Base-by-base conservation (phyloP, 2,329 filamentous ascomycete species). In the Colletotrichum sp. region DNA sequence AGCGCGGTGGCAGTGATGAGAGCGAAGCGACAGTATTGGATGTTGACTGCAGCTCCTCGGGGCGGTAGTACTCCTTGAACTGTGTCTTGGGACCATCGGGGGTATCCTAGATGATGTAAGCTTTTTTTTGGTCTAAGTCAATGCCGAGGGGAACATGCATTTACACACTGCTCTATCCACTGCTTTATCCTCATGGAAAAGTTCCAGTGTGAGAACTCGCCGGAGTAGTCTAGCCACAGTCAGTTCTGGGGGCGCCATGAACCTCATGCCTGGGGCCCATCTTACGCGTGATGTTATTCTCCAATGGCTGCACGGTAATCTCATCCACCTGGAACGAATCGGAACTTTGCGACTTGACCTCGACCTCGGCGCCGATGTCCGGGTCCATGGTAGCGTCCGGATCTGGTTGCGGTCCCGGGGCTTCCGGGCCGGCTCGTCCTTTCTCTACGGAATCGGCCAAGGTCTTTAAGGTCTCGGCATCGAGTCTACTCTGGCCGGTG, bases 191-290 rank as follows among this genome's bases (percentile, higher is more conserved):
- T 82, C 86, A 88, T 88, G 55, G 87, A 89, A 78, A 89, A 89
- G 76, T 89, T 89, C 86, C 87, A 89, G 71, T 89, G 87, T 2
- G 88, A 89, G 77, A 89, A 89, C 76, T 89, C 88, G 10, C 88
- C 88, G 1, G 88, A 89, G 74, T 88, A 89, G 70, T 89, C 87
- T 89, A 56, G 18, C 26, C 43, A 6, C 7, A 52, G 72, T 70
- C 28, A 77, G 64, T 12, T 70, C 60, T 18, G 26, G 32, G n/a
- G 4, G 43, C n/a, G 43, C 43, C 43, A 21, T 52, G 43, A 24
- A 21, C 13, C 52, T 55, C 55, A 18, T 38, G 55, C 5, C 2
- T 4, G 38, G 52, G 24, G 15, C 43, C 16, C 21, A 55, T 77
- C 85, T 81, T 77, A 87, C 85, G 85, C 43, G 84, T 85, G 30